phyloP scores from a whole-genome alignment of 2,329 filamentous ascomycete species.

The Geosmithia putterillii region DNA sequence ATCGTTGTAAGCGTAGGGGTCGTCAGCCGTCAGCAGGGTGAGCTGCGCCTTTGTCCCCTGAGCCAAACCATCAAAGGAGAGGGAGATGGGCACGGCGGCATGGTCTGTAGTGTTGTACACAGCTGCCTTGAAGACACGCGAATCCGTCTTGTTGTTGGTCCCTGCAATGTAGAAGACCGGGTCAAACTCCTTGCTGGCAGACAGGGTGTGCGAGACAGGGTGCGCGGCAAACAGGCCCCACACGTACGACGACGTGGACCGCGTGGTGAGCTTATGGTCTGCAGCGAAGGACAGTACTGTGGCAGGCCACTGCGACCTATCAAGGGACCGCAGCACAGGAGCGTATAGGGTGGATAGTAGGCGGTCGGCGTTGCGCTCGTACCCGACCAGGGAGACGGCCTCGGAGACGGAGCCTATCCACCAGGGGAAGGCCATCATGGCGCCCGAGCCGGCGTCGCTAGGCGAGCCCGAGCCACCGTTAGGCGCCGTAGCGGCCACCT shows the following conservation, averaged over 20 bases:
- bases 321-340: constrained; percentile 34
- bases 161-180: constrained; percentile 40
- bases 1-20: constrained; percentile 31
- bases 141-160: constrained; percentile 24
- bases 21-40: constrained; percentile 26
- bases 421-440: constrained; percentile 35
- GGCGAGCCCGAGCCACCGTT: constrained; percentile 28
- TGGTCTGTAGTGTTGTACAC: constrained; percentile 37
- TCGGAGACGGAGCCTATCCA: constrained; percentile 52
- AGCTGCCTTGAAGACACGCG: constrained; percentile 36
- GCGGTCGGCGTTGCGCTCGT: constrained; percentile 51
- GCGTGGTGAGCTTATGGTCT: constrained; percentile 32
- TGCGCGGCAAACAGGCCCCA: constrained; percentile 36
- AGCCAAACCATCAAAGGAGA: constrained; percentile 30
- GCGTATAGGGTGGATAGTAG: constrained; percentile 42
- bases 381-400: constrained; percentile 51
- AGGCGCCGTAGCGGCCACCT: constrained; percentile 37
- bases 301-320: constrained; percentile 38
- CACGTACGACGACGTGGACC: constrained; percentile 35
- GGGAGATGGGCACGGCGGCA: constrained; percentile 28
- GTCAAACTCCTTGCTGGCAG: constrained; percentile 25
- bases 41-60: constrained; percentile 26
- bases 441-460: constrained; percentile 23
- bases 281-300: constrained; percentile 37
- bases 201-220: constrained; percentile 31